Evolutionary conservation across 495 filamentous ascomycete species (phyloP).

Genomic region (Talaromyces nanjingensis): DNA sequence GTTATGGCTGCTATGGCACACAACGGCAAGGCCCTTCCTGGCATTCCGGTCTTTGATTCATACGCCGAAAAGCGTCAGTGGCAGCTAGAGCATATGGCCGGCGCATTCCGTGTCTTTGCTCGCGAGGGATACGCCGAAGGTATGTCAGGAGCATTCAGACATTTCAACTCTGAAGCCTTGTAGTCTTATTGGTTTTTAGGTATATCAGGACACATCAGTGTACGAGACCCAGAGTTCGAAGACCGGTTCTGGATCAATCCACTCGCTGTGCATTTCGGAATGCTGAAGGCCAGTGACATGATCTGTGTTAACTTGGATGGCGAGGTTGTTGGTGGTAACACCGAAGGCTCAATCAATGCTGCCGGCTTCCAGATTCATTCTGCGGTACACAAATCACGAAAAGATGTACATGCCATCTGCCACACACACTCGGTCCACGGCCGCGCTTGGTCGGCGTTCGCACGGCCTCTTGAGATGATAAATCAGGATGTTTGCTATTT

Average conservation of each 20-base stretch:
- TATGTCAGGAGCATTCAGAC: conserved; percentile 13
- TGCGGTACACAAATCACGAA: conserved; percentile 20
- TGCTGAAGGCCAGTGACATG: conserved; percentile 27
- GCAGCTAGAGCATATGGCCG: conserved; percentile 45
- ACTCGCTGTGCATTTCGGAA: conserved; percentile 23
- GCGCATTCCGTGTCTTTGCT: conserved; percentile 26
- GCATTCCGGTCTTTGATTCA: conserved; percentile 40
- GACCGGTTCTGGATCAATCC: conserved; percentile 26
- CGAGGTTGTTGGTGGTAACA: conserved; percentile 34
- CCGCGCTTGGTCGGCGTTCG: conserved; percentile 21
- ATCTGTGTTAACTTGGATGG: conserved; percentile 21
- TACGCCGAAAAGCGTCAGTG: conserved; percentile 35
- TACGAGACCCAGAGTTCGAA: conserved; percentile 24
- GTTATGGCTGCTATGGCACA: conserved; percentile 14
- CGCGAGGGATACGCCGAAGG: conserved; percentile 25
- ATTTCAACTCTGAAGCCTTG: not conserved
- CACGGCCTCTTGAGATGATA: conserved; percentile 25
- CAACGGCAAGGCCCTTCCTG: conserved; percentile 15
- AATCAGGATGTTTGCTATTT: conserved; percentile 45
- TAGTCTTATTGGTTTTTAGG: not conserved
- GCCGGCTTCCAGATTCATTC: conserved; percentile 54
- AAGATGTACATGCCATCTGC: conserved; percentile 27
- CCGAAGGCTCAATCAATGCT: conserved; percentile 35
- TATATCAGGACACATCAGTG: conserved; percentile 25
- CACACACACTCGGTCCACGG: conserved; percentile 26